Percentiles rank a stretch among this genome's conserved stretches.
These are phyloP conservation scores for Acanthamoeba lenticulata DNA, from an alignment of 208 protist species.

Conservation along the genomic window DNA sequence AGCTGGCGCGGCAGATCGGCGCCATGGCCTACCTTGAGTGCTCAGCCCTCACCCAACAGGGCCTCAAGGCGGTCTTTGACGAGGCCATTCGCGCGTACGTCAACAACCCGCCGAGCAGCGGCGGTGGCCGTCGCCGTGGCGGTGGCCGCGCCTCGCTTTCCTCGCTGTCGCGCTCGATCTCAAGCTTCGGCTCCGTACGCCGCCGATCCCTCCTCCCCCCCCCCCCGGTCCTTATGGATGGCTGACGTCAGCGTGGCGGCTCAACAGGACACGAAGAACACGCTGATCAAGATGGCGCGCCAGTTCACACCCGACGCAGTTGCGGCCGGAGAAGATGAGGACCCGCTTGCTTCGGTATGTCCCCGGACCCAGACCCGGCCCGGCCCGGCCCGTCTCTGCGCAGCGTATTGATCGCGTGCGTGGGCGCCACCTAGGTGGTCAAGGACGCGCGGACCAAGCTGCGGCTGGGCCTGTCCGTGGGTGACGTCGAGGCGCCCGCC, in stretches of 20 bases:
- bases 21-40: slow-evolving; percentile 29
- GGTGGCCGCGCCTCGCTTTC: not conserved
- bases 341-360: not conserved
- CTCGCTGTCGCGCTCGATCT: not conserved
- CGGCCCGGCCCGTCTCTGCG: too few relatives aligned
- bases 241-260: not conserved
- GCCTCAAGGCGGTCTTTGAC: slow-evolving; percentile 28
- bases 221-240: not conserved
- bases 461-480: not conserved
- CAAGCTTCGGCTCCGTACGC: not conserved
- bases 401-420: too few relatives aligned
- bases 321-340: not conserved
- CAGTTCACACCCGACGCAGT: not conserved
- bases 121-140: not conserved
- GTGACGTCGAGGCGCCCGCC: not conserved
- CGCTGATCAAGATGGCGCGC: not conserved
- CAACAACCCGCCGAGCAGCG: not conserved
- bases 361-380: too few relatives aligned
- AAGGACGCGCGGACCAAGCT: not conserved
- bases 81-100: not conserved
- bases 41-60: slow-evolving; percentile 48
- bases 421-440: not conserved
- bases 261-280: not conserved
- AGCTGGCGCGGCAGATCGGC: not conserved
- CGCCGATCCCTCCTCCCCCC: not conserved